Base-by-base conservation (phyloP, 306 rosid genomes). In the Parietaria judaica region DNA sequence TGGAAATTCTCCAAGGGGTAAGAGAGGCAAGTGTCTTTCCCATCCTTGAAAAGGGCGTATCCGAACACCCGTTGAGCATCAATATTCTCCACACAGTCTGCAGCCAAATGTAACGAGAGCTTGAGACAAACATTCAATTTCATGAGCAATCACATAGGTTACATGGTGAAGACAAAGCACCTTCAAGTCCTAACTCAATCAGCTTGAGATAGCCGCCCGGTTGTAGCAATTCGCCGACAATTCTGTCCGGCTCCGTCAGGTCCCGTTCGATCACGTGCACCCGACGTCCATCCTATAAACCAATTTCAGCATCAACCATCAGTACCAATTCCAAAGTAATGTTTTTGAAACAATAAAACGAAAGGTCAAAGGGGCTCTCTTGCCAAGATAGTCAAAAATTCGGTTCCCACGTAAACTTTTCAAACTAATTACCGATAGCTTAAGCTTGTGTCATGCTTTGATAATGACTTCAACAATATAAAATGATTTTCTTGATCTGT, bases 191-290 rank as follows among this genome's bases (percentile, higher is more conserved):
- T 62, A 91, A 80, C 73, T 91, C 97, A 71, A 83, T 80, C 56
- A 91, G 70, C 66, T 87, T 91, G 66, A 91, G 96, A 75, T 91
- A 87, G 69, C 97, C 96, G 36, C 95, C 97, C 55, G 97, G 96
- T 65, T 91, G 96, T 49, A 91, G 73, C 71, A 91, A 70, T 76
- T 91, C 97, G 23, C 97, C 97, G 65, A 87, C 97, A 70, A 87
- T 91, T 72, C 95, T 81, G 74, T 85, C 96, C 15, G 91, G 97
- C 74, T 85, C 97, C 11, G 57, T 69, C 71, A 91, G 63, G 67
- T 91, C 97, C 73, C 97, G 76, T 83, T 91, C 97, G 16, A 91
- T 85, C 57, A 91, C 86, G 67, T 73, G 96, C 50, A 87, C 89
- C 9, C 71, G 75, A 46, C 89, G 96, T 53, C 96, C 97, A 81